Conservation (phyloP, 2,329 filamentous ascomycete species). For the Epichloe gansuensis region DNA sequence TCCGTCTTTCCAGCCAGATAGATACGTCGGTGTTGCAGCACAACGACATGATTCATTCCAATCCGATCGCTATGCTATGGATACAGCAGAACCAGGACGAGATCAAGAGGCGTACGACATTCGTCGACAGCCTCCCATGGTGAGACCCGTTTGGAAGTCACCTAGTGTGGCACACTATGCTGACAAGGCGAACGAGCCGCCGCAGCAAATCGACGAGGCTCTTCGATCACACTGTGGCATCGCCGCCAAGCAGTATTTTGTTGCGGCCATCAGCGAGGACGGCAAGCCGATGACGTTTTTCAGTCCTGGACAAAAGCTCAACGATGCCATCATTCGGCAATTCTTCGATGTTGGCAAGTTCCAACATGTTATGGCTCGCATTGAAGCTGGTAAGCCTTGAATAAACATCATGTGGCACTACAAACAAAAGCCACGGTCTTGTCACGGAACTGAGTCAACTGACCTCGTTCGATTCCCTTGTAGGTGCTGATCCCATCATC, state of each 20-base stretch:
- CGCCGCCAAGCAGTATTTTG: conserved; percentile 37
- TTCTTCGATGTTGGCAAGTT: conserved; percentile 37
- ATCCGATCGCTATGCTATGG: conserved; percentile 18
- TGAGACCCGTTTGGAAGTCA: conserved; percentile 12
- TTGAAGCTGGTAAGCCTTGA: conserved; percentile 25
- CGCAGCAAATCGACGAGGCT: conserved; percentile 37
- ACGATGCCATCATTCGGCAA: conserved; percentile 26
- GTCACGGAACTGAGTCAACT: neutral
- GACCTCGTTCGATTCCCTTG: too few species aligned
- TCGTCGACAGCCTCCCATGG: conserved; percentile 26
- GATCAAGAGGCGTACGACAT: conserved; percentile 23
- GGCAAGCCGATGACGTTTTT: conserved; percentile 33
- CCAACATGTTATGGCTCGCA: conserved; percentile 24
- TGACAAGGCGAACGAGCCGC: conserved; percentile 3
- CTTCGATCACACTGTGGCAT: conserved; percentile 41
- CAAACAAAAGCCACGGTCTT: neutral
- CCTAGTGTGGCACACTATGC: neutral
- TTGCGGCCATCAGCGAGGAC: conserved; percentile 38
- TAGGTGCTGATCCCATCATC: conserved; percentile 22
- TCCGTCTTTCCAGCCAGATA: conserved; percentile 17
- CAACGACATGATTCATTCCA: conserved; percentile 20
- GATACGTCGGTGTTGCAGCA: conserved; percentile 16
- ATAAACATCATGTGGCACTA: neutral
- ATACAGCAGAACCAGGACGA: conserved; percentile 21
- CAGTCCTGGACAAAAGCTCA: conserved; percentile 27